Evolutionary conservation across 768 basidiomycete genomes (phyloP).

Genomic region (Mrakia hoshinonis): DNA sequence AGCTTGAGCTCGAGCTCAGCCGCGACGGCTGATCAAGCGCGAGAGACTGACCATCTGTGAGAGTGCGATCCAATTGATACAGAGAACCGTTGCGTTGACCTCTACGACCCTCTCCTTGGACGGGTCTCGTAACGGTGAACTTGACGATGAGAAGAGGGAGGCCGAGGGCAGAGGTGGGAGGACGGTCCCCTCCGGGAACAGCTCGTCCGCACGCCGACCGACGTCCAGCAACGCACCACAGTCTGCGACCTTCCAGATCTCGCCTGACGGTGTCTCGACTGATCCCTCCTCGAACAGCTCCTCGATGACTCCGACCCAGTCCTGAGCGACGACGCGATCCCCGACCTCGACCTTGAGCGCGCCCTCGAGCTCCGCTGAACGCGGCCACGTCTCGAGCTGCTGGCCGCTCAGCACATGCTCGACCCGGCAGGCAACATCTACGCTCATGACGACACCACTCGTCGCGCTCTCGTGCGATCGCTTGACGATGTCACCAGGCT

Average conservation of each 20-base stretch:
- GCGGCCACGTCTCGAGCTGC: constrained; percentile 56
- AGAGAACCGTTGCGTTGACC: constrained; percentile 51
- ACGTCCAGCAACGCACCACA: constrained; percentile 23
- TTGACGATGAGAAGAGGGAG: constrained; percentile 36
- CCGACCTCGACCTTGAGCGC: constrained; percentile 43
- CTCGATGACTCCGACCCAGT: constrained; percentile 85
- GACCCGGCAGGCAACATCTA: constrained; percentile 57
- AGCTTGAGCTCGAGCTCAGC: not conserved
- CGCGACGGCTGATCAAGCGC: not conserved
- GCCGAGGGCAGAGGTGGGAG: constrained; percentile 10
- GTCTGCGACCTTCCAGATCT: constrained; percentile 19
- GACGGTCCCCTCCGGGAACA: constrained; percentile 29
- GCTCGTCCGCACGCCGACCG: constrained; percentile 37
- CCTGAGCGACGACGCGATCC: constrained; percentile 55
- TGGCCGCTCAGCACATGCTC: constrained; percentile 65
- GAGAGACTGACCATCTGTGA: constrained; percentile 60
- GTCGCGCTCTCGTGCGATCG: constrained; percentile 33
- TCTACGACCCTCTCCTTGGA: constrained; percentile 13
- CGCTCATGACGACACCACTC: constrained; percentile 64
- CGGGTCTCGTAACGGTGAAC: constrained; percentile 20
- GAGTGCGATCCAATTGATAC: constrained; percentile 75
- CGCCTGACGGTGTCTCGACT: constrained; percentile 14
- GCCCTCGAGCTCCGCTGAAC: constrained; percentile 51
- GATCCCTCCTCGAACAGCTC: constrained; percentile 50
- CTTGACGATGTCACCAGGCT: constrained; percentile 24